These are phyloP conservation scores for Phaeoacremonium minimum DNA, from an alignment of 2,329 filamentous ascomycete species.

Conservation along the genomic window DNA sequence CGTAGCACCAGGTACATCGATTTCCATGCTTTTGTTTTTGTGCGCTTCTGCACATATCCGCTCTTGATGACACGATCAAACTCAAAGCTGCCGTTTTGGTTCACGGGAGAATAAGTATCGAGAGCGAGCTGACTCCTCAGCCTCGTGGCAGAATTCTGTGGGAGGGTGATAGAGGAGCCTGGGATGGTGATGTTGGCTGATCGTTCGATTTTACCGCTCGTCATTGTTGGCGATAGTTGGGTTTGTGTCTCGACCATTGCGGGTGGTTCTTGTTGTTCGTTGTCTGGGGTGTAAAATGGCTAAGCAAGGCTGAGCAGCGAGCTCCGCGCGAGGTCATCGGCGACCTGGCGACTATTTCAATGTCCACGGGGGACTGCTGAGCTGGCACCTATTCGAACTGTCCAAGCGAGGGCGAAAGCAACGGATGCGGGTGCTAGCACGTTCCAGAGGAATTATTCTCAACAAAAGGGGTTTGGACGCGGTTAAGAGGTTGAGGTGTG, in stretches of 20 bases:
- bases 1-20: conserved; percentile 83
- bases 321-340: too few species aligned
- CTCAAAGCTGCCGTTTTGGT: conserved; percentile 92
- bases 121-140: conserved; percentile 42
- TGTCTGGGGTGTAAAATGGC: not conserved
- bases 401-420: too few species aligned
- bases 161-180: conserved; percentile 17
- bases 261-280: not conserved
- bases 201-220: conserved; percentile 10
- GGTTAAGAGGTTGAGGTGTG: too few species aligned
- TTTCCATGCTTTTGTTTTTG: conserved; percentile 96
- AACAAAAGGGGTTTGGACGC: too few species aligned
- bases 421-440: too few species aligned
- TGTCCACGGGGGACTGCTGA: too few species aligned
- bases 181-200: conserved; percentile 10
- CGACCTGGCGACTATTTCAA: too few species aligned
- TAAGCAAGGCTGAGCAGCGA: too few species aligned
- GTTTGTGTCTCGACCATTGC: conserved; percentile 17
- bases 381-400: too few species aligned
- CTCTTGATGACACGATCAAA: conserved; percentile 92
- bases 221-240: conserved; percentile 14
- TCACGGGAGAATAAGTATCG: conserved; percentile 77
- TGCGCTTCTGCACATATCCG: conserved; percentile 81
- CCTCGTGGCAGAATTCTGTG: conserved; percentile 21
- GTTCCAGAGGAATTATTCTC: too few species aligned